phyloP scores from a whole-genome alignment of 768 basidiomycete species.

The Sarcodon aspratus region DNA sequence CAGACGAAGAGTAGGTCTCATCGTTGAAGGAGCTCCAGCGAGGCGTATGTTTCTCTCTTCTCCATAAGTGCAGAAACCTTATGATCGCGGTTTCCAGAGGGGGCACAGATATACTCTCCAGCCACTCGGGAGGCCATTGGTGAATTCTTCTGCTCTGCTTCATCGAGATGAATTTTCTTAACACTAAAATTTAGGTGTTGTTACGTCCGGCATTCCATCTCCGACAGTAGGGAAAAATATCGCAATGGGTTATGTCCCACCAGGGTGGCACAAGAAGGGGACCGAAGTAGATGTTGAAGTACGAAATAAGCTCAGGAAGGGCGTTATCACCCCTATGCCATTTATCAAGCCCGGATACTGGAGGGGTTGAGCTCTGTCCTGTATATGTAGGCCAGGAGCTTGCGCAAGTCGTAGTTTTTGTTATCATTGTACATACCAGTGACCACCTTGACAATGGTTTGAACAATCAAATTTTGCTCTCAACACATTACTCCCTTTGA shows the following conservation, averaged over 20 bases:
- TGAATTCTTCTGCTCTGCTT: conserved; percentile 18
- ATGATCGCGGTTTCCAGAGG: conserved; percentile 36
- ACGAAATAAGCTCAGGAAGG: conserved; percentile 67
- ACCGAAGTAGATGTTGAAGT: conserved; percentile 80
- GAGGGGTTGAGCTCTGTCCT: conserved; percentile 31
- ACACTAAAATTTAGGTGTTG: conserved; percentile 32
- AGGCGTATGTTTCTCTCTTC: conserved; percentile 42
- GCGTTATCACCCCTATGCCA: conserved; percentile 73
- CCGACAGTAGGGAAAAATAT: conserved; percentile 86
- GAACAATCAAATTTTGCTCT: too few species aligned
- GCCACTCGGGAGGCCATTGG: conserved; percentile 49
- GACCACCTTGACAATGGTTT: too few species aligned
- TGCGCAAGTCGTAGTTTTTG: too few species aligned
- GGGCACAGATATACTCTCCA: conserved; percentile 60
- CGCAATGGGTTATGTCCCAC: conserved; percentile 86
- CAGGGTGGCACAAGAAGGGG: conserved; percentile 84
- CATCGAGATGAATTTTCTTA: background rate
- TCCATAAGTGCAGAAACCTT: background rate
- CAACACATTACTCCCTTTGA: too few species aligned
- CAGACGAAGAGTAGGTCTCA: conserved; percentile 68
- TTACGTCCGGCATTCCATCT: conserved; percentile 95
- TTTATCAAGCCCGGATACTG: conserved; percentile 80
- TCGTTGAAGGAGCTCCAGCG: conserved; percentile 79
- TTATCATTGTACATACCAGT: too few species aligned
- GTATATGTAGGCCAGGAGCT: too few species aligned